Evolutionary conservation across 2,329 filamentous ascomycete genomes (phyloP), one percentile per base, ranked within the genome.

Genomic region (Aspergillus tamarii): DNA sequence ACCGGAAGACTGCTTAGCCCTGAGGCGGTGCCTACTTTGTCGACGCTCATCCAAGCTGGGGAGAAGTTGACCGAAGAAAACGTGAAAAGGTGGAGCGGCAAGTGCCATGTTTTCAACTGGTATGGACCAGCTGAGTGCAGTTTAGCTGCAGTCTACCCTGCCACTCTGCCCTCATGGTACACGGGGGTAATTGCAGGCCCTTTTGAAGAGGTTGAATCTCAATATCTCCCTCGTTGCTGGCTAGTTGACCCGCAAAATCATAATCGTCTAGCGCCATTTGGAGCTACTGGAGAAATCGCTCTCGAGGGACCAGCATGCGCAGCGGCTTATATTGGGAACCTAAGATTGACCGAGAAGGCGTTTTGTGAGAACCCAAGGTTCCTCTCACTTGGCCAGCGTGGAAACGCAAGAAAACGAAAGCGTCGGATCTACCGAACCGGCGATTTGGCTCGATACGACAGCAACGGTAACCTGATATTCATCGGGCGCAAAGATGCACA

Each of bases 401-500:
- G 21, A 28, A 26, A 26, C 7, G 21, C 14, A 48, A 48, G 2
- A 48, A 12, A 12, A 7, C n/a, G 45, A 41, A 57, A 2, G n/a
- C 39, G 21, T 43, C 23, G 36, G 36, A 23, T 64, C 10, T 67
- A 65, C 46, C 57, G 57, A 16, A 67, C 65, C 0, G 65, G 65
- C 2, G 65, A 67, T 39, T n/a, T 67, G 41, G 59, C 62, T 12
- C 59, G 52, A 9, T 54, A 60, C 6, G 57, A 32, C 2, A 56
- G 41, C 6, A 54, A 64, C 32, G 65, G 65, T 1, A 55, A 45
- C 3, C 32, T 65, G 23, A 39, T 46, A 14, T 65, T 60, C 32
- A 19, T 64, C 7, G 61, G 63, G 2, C 61, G 65, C 14, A 64
- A 55, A 30, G 65, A 67, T 14, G 16, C 30, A 4, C 63, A 65